phyloP scores from a whole-genome alignment of 2,329 filamentous ascomycete species.

The Elsinoe ampelina region DNA sequence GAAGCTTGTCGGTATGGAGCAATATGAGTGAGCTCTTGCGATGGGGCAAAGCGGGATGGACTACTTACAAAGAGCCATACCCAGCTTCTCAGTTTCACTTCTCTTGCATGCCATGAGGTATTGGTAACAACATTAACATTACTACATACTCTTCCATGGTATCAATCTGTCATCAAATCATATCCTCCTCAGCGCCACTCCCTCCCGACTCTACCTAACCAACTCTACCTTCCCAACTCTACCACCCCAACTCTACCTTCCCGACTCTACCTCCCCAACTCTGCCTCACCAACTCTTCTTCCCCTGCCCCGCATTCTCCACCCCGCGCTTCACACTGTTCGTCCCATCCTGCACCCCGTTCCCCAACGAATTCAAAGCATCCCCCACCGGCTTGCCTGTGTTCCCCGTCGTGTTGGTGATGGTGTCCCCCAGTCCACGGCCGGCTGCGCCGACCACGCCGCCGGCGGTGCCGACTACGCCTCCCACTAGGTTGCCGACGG shows the following conservation, averaged over 20 bases:
- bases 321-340: constrained; percentile 34
- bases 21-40: no score
- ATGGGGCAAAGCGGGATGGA: no score
- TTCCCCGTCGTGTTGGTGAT: constrained; percentile 39
- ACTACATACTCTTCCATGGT: background rate
- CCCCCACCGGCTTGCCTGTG: constrained; percentile 30
- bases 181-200: no score
- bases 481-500: constrained; percentile 47
- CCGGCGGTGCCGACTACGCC: constrained; percentile 46
- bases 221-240: no score
- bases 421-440: constrained; percentile 37
- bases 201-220: no score
- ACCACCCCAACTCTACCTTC: no score
- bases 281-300: constrained; percentile 34
- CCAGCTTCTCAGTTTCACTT: background rate
- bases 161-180: constrained; percentile 12
- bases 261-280: no score
- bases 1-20: no score
- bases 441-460: constrained; percentile 41
- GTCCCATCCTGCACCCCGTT: constrained; percentile 38
- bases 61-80: background rate
- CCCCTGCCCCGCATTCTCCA: constrained; percentile 39
- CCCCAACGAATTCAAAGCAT: constrained; percentile 34
- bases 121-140: background rate
- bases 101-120: no score